These are phyloP conservation scores for Polytrichum formosum DNA, from an alignment of 225 moss, liverwort and hornwort species.

Conservation along the genomic window DNA sequence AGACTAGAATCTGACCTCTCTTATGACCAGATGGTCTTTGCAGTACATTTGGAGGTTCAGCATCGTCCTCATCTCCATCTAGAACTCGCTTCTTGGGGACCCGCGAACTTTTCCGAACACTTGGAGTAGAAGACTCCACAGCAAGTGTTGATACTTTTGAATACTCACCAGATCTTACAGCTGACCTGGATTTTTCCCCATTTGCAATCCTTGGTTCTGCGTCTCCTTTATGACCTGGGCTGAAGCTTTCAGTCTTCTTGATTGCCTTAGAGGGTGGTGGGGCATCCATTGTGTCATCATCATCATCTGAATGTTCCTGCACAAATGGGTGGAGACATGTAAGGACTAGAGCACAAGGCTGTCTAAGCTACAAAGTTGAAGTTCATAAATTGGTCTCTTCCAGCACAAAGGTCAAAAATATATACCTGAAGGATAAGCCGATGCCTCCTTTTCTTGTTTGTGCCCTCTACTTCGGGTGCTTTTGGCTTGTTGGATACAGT, in stretches of 20 bases:
- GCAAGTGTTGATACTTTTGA: constrained; percentile 17
- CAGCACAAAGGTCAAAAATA: neutral
- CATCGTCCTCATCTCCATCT: constrained; percentile 60
- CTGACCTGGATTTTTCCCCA: constrained; percentile 25
- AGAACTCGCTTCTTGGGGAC: constrained; percentile 87
- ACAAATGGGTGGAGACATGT: constrained; percentile 4
- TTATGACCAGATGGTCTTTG: constrained; percentile 19
- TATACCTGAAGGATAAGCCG: constrained; percentile 78
- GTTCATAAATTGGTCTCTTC: neutral
- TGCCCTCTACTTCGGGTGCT: constrained; percentile 43
- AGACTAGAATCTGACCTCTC: constrained; percentile 25
- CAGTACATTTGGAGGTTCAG: constrained; percentile 11
- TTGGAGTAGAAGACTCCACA: constrained; percentile 43
- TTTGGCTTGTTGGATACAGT: constrained; percentile 23
- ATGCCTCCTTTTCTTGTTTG: constrained; percentile 76
- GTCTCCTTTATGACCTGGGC: constrained; percentile 16
- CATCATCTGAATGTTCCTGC: constrained; percentile 95
- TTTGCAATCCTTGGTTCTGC: constrained; percentile 25
- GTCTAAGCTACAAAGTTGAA: too few relatives aligned
- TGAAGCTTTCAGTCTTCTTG: constrained; percentile 24
- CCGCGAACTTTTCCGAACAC: constrained; percentile 91
- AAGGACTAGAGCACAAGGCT: too few relatives aligned
- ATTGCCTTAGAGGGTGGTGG: constrained; percentile 35
- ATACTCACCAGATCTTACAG: constrained; percentile 32
- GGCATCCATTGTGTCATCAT: constrained; percentile 37